Evolutionary conservation across 2,329 filamentous ascomycete genomes (phyloP).

Genomic region (Aurifilum marmelostoma): DNA sequence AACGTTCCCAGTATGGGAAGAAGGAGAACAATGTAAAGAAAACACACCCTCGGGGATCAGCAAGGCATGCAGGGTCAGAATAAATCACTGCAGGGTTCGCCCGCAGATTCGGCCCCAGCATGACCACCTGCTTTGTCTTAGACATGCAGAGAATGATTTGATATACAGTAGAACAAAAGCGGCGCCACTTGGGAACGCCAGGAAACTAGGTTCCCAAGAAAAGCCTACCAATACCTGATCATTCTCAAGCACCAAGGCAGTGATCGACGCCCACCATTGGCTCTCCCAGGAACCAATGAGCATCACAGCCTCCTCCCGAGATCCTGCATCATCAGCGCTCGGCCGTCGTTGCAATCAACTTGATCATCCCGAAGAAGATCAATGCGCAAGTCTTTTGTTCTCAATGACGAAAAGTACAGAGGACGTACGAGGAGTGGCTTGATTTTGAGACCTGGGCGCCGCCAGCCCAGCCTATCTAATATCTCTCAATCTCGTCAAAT

Average conservation of each 20-base stretch:
- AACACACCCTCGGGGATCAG: background rate
- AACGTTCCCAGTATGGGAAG: background rate
- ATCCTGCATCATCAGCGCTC: background rate
- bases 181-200: background rate
- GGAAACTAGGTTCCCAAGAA: background rate
- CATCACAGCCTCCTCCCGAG: background rate
- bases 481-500: background rate
- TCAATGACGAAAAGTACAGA: background rate
- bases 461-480: background rate
- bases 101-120: background rate
- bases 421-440: background rate
- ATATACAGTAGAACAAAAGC: background rate
- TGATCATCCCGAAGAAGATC: background rate
- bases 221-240: background rate
- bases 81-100: background rate
- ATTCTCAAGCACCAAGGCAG: background rate
- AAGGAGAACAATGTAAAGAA: no score
- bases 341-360: background rate
- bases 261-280: background rate
- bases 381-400: background rate
- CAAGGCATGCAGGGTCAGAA: background rate
- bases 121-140: constrained; percentile 8
- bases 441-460: background rate
- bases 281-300: background rate
- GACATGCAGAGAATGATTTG: constrained; percentile 5